A percentile compares a stretch with the other conserved stretches of the same genome.
phyloP scores from a whole-genome alignment of 495 filamentous ascomycete species.

The Penicillium goetzii region DNA sequence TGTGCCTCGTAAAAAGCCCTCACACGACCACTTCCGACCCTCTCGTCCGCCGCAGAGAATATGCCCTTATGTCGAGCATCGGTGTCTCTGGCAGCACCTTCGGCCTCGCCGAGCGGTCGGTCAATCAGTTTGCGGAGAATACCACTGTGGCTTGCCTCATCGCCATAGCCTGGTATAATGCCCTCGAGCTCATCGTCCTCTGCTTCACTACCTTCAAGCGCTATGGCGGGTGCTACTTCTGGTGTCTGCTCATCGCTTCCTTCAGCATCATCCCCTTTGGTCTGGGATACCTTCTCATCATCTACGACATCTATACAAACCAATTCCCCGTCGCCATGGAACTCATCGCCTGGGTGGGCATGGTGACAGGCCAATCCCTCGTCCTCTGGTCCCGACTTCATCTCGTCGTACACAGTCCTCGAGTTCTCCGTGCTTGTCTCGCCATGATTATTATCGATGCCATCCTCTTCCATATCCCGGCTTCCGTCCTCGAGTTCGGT shows the following conservation, averaged over 20 bases:
- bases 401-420: constrained; percentile 47
- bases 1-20: neutral
- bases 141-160: constrained; percentile 41
- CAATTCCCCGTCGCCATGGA: constrained; percentile 41
- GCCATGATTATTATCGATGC: constrained; percentile 59
- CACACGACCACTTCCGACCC: constrained; percentile 8
- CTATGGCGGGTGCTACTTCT: constrained; percentile 56
- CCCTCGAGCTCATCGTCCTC: constrained; percentile 50
- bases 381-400: constrained; percentile 68
- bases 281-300: constrained; percentile 57
- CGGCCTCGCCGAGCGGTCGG: constrained; percentile 33
- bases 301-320: constrained; percentile 43
- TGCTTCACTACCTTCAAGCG: constrained; percentile 56
- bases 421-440: constrained; percentile 50
- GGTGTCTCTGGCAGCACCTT: constrained; percentile 20
- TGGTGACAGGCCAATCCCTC: constrained; percentile 66
- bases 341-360: constrained; percentile 57
- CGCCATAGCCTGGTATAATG: constrained; percentile 53
- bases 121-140: constrained; percentile 17
- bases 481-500: constrained; percentile 53
- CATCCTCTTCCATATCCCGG: constrained; percentile 53
- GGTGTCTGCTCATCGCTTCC: constrained; percentile 53
- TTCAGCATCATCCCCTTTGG: constrained; percentile 56
- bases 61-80: constrained; percentile 33
- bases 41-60: constrained; percentile 14